Evolutionary conservation across 192 early-diverging fungal genomes (phyloP).

Genomic region (Lunasporangiospora selenospora): DNA sequence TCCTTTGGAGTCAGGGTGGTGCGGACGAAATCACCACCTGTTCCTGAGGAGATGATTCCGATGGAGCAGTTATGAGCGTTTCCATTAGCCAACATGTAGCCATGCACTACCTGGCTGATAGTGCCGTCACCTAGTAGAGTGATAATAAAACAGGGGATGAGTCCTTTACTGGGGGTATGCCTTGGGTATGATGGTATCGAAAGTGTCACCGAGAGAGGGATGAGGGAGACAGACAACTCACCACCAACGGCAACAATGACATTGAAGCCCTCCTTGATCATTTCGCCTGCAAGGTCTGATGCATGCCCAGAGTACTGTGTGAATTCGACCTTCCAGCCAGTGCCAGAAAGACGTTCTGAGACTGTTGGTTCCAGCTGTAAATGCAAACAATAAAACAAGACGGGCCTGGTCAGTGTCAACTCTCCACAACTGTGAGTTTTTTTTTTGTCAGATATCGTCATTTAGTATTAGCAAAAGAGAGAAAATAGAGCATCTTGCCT

Average conservation of each 20-base stretch:
- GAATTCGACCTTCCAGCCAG: slow-evolving; percentile 35
- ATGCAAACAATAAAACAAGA: too few relatives aligned
- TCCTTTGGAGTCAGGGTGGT: slow-evolving; percentile 32
- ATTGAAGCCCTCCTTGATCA: slow-evolving; percentile 19
- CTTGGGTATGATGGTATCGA: too few relatives aligned
- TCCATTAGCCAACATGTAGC: slow-evolving; percentile 38
- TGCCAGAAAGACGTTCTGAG: neutral
- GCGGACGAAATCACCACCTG: slow-evolving; percentile 42
- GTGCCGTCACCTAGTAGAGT: slow-evolving; percentile 40
- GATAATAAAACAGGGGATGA: neutral
- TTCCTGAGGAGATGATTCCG: slow-evolving; percentile 36
- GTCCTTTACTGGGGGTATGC: too few relatives aligned
- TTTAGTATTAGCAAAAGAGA: neutral
- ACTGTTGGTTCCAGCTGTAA: slow-evolving; percentile 20
- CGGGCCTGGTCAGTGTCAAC: too few relatives aligned
- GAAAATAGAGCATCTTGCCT: slow-evolving; percentile 21
- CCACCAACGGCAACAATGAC: slow-evolving; percentile 41
- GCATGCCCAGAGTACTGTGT: slow-evolving; percentile 42
- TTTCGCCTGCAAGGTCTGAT: slow-evolving; percentile 29
- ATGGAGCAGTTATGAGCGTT: slow-evolving; percentile 12
- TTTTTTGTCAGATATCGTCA: too few relatives aligned
- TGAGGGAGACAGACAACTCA: too few relatives aligned
- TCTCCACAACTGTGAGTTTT: too few relatives aligned
- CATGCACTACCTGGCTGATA: slow-evolving; percentile 40
- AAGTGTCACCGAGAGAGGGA: too few relatives aligned